Evolutionary conservation across 1,139 yeast genomes (phyloP).

Genomic region (Kodamaea anthophila): DNA sequence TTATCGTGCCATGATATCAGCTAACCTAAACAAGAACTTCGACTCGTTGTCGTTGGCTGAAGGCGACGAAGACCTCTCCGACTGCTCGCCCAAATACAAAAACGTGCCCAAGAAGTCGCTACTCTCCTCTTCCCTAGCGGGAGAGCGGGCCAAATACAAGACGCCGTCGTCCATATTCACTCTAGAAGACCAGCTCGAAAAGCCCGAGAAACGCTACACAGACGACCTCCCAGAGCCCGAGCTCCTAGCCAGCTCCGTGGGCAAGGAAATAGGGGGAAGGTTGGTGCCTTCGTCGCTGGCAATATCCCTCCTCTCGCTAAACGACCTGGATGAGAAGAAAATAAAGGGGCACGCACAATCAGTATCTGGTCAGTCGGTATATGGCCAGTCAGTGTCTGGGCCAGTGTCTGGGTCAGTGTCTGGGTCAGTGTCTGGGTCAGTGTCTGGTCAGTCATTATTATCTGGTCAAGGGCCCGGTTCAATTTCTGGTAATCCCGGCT

Average conservation of each 20-base stretch:
- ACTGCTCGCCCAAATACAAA: slow-evolving; percentile 2
- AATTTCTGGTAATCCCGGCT: too few species aligned
- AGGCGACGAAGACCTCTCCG: slow-evolving; percentile 2
- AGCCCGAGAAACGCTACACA: slow-evolving; percentile 6
- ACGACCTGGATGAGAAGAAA: slow-evolving; percentile 14
- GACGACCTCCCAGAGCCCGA: slow-evolving; percentile 49
- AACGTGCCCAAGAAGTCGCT: slow-evolving; percentile 16
- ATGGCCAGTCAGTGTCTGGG: too few species aligned
- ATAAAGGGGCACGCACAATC: too few species aligned
- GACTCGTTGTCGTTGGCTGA: slow-evolving; percentile 10
- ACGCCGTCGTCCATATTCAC: slow-evolving; percentile 8
- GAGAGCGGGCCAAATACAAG: slow-evolving; percentile 10
- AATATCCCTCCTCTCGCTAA: slow-evolving; percentile 47
- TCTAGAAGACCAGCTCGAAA: slow-evolving; percentile 1
- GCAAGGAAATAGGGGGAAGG: slow-evolving; percentile 43
- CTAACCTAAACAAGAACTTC: slow-evolving; percentile 17
- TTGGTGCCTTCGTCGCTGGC: slow-evolving; percentile 51
- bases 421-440: too few species aligned
- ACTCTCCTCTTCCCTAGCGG: slow-evolving; percentile 24
- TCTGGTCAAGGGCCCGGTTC: too few species aligned
- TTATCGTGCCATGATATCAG: slow-evolving; percentile 9
- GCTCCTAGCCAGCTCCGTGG: slow-evolving; percentile 50
- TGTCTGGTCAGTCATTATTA: too few species aligned
- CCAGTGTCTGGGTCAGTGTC: too few species aligned
- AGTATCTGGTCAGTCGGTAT: too few species aligned